These are phyloP conservation scores for Fusarium praegraminearum DNA, from an alignment of 2,329 filamentous ascomycete genomes.

Conservation along the genomic window DNA sequence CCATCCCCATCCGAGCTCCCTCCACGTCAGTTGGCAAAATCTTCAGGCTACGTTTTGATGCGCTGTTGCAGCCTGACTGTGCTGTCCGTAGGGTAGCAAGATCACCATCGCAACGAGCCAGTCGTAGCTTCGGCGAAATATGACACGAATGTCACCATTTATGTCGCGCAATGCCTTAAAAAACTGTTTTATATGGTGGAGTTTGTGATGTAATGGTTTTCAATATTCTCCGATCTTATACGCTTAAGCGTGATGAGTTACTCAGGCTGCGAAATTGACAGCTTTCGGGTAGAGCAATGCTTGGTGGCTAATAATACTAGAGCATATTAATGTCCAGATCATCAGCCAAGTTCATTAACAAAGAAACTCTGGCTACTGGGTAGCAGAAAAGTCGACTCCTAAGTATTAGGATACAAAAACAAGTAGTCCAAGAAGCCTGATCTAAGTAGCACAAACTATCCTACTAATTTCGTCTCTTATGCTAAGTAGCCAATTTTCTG, in stretches of 20 bases:
- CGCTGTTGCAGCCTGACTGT: background rate
- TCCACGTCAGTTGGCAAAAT: conserved; percentile 8
- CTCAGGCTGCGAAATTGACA: background rate
- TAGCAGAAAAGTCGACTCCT: too few species aligned
- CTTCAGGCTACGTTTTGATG: background rate
- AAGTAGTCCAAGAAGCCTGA: too few species aligned
- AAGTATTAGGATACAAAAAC: too few species aligned
- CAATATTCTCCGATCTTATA: background rate
- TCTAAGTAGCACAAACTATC: too few species aligned
- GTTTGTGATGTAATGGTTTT: background rate
- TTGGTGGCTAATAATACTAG: background rate
- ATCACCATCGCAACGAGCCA: background rate
- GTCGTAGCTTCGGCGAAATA: background rate
- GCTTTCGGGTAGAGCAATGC: background rate
- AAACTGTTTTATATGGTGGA: background rate
- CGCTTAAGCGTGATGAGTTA: background rate
- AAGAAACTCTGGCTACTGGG: too few species aligned
- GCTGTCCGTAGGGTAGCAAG: conserved; percentile 4
- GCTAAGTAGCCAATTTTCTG: too few species aligned
- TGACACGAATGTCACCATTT: background rate
- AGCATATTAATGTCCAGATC: background rate
- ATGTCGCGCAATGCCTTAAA: background rate
- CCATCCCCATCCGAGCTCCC: conserved; percentile 12
- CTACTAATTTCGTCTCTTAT: too few species aligned
- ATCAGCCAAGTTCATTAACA: background rate